Conservation (phyloP, 129 eudicot species). For the Dittrichia graveolens region DNA sequence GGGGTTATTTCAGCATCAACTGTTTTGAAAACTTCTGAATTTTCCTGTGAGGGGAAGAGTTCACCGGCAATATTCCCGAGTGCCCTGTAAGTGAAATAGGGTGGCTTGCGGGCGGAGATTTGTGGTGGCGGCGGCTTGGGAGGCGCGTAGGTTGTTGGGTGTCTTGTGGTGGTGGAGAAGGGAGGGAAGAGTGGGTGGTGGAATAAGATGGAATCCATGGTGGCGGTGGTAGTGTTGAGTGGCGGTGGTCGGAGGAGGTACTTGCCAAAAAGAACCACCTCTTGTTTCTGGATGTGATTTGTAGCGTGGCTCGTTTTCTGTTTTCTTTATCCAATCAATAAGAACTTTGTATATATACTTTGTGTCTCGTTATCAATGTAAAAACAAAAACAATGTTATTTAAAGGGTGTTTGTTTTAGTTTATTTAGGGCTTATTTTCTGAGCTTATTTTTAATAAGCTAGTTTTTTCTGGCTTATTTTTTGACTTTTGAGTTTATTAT, state of each 20-base stretch:
- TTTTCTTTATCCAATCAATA: constrained; percentile 6
- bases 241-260: neutral
- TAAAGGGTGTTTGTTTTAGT: no score
- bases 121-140: constrained; percentile 30
- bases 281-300: constrained; percentile 58
- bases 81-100: constrained; percentile 41
- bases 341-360: neutral
- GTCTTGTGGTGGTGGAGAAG: constrained; percentile 36
- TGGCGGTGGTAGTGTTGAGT: neutral
- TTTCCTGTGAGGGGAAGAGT: constrained; percentile 13
- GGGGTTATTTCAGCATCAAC: constrained; percentile 78
- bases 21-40: constrained; percentile 42
- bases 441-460: no score
- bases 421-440: no score
- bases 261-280: constrained; percentile 34
- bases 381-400: no score
- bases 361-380: constrained; percentile 4
- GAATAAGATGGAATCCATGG: constrained; percentile 59
- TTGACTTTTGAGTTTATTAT: no score
- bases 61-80: constrained; percentile 32
- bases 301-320: constrained; percentile 27
- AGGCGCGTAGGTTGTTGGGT: constrained; percentile 19
- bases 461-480: no score
- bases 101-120: constrained; percentile 26
- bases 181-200: constrained; percentile 49